Evolutionary conservation across 2,329 filamentous ascomycete genomes (phyloP), one percentile per base, ranked within the genome.

Genomic region (Epichloe uncinata): DNA sequence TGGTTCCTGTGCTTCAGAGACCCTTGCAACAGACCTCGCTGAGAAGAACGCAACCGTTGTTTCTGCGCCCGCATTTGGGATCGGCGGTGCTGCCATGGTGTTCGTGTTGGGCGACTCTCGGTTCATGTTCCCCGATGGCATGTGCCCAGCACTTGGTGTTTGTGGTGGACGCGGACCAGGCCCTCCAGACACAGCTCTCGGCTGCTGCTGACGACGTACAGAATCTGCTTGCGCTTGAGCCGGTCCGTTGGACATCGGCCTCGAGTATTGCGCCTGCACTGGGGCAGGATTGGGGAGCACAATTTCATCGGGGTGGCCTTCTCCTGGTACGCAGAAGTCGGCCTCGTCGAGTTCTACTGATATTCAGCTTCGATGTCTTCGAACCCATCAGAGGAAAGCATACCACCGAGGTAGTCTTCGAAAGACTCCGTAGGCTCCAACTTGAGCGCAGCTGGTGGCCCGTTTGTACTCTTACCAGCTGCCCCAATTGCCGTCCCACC

Each of bases 221-320:
- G 52, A 26, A 56, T 57, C 20, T 51, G 50, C 42, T 41, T 35
- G 35, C 50, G 45, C 30, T 60, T 61, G 44, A 56, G 59, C 22
- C 42, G 53, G 16, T 11, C 51, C 49, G 47, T 58, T 58, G 33
- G 52, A 55, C 18, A 50, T 44, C 30, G 50, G 43, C 41, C 54
- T 63, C 26, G 57, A 49, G 5, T 51, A 11, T 20, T 50, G 50
- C 51, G 50, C 58, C 36, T 62, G 49, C 56, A 53, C 52, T 52
- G 37, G 57, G 38, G 43, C 47, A 13, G 56, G 54, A 50, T 57
- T 58, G 15, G 74, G 67, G 12, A 90, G 65, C 33, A 76, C 67
- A n/a, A 91, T 74, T 61, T 91, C 87, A 62, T 93, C 86, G 4
- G 85, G 85, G 59, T 89, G 82, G 18, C 77, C 82, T 30, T 84